Evolutionary conservation across 257 asterid genomes (phyloP).

Genomic region (Nicotiana tomentosiformis): DNA sequence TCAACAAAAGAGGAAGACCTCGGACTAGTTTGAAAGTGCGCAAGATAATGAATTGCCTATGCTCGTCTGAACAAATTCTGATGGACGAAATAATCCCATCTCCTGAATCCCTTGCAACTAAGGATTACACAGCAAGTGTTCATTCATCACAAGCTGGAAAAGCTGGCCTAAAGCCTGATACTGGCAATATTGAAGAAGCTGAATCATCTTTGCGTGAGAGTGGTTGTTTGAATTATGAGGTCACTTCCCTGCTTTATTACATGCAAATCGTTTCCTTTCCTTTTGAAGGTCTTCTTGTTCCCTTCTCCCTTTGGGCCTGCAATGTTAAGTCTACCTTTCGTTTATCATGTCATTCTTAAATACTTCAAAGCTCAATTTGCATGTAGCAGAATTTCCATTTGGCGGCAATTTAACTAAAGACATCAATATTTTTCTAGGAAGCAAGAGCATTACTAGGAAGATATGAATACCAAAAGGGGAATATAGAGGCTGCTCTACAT

Average conservation of each 20-base stretch:
- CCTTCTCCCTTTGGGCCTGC: no score
- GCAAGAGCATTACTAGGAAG: constrained; percentile 93
- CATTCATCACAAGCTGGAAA: constrained; percentile 53
- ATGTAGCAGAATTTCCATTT: not conserved
- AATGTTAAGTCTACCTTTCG: not conserved
- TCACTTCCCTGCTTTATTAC: constrained; percentile 12
- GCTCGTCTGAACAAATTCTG: constrained; percentile 50
- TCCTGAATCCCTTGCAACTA: constrained; percentile 50
- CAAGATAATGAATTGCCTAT: constrained; percentile 55
- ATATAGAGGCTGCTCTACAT: constrained; percentile 79
- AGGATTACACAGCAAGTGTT: constrained; percentile 47
- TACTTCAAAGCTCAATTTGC: not conserved
- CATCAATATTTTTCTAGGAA: constrained; percentile 47
- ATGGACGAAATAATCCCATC: constrained; percentile 49
- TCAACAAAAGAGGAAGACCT: constrained; percentile 24
- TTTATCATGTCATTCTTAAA: not conserved
- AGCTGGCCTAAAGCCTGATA: constrained; percentile 50
- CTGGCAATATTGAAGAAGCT: constrained; percentile 84
- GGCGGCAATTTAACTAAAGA: not conserved
- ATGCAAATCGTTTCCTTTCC: not conserved
- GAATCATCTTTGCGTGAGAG: constrained; percentile 81
- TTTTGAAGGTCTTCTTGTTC: not conserved
- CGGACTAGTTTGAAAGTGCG: constrained; percentile 23
- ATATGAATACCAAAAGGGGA: constrained; percentile 84
- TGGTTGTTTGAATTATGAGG: constrained; percentile 77